Evolutionary conservation across 257 asterid species (phyloP), one percentile per base, ranked within the genome.

Genomic region (Solanum virginianum): DNA sequence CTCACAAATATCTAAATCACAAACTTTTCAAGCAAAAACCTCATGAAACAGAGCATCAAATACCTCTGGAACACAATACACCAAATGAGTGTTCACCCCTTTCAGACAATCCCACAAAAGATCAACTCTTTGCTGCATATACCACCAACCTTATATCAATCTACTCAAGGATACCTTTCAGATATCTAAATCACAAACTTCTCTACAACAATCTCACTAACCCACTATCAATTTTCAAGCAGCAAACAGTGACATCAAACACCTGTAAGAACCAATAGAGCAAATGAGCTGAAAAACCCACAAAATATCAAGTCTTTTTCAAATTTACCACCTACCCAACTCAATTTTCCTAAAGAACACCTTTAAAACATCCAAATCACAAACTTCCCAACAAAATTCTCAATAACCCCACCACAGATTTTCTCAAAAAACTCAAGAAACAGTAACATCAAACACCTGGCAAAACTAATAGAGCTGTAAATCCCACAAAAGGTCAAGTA

Each of bases 101-200:
- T 0, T 60, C 68, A n/a, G 32, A n/a, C 10, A n/a, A 60, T n/a
- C 16, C 68, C 68, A 10, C 54, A 6, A 26, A 66, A 77, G 57
- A 24, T 74, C 57, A 74, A 90, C 84, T 84, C 88, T 91, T 88
- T 87, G 36, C 89, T 83, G 74, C 85, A 86, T 82, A 71, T 66
- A 80, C 57, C 81, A 70, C 87, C 89, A 82, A 83, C 71, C 83
- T 88, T 32, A 62, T 83, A 69, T 85, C 84, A 87, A 39, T 69
- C 45, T 84, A 56, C 60, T 43, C 47, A 45, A 80, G 49, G 65
- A 63, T 80, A 80, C 85, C 87, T 60, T 13, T 49, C 83, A 56
- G 39, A 85, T 83, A 45, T 60, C 87, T 62, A 84, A 75, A 82
- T 57, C 83, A 69, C 55, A 56, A 69, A 84, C 74, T 85, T 79